Conservation (phyloP, 805 yeast species). For the Myxozyma kluyveri region DNA sequence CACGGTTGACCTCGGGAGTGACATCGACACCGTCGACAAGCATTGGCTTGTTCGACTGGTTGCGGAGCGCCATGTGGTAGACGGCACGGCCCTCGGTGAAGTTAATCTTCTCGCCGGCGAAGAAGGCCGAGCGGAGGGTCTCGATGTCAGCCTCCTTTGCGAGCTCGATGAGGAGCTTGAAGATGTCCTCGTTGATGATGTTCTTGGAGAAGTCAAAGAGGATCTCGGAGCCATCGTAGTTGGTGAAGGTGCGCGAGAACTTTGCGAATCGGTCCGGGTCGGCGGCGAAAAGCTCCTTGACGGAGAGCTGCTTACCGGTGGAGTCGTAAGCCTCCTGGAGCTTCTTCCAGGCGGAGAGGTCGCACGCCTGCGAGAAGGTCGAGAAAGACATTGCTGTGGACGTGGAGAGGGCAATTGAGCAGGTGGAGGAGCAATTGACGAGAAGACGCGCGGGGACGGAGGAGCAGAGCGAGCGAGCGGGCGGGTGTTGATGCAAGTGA, state of each 20-base stretch:
- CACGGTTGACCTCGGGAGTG: constrained; percentile 86
- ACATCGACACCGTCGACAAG: constrained; percentile 85
- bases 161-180: constrained; percentile 62
- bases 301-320: constrained; percentile 67
- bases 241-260: constrained; percentile 72
- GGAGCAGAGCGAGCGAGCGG: background rate
- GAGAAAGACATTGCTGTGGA: constrained; percentile 38
- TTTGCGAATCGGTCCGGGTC: constrained; percentile 76
- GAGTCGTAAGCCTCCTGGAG: constrained; percentile 68
- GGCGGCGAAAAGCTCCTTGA: constrained; percentile 70
- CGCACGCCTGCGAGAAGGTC: constrained; percentile 60
- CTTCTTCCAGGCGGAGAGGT: constrained; percentile 80
- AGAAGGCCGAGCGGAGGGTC: constrained; percentile 83
- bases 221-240: constrained; percentile 84
- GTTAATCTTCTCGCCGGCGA: constrained; percentile 90
- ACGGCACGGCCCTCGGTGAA: constrained; percentile 96
- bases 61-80: constrained; percentile 93
- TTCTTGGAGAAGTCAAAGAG: constrained; percentile 95
- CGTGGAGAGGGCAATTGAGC: background rate
- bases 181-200: constrained; percentile 80
- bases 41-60: constrained; percentile 82
- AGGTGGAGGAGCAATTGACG: background rate
- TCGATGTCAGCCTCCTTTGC: constrained; percentile 91
- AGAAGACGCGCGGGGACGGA: background rate
- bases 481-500: background rate